Conservation (phyloP, 2,329 filamentous ascomycete species). For the Ceratocystiopsis minuta region DNA sequence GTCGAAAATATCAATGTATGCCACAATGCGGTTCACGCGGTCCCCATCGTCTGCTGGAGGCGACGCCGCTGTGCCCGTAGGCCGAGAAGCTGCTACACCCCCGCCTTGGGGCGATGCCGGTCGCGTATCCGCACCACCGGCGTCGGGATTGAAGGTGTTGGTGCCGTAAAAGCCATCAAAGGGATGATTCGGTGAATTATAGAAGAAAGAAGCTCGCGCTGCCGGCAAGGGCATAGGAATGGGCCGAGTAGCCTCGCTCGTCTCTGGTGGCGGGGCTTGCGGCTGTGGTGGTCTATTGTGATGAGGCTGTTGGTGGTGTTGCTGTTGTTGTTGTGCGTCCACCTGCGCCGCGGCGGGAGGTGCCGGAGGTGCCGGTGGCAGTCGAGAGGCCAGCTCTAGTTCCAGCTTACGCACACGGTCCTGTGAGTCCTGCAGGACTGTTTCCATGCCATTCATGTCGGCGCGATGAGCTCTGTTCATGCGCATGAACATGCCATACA, state of each 20-base stretch:
- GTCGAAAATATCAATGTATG: slow-evolving; percentile 32
- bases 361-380: slow-evolving; percentile 9
- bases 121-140: neutral
- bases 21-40: slow-evolving; percentile 23
- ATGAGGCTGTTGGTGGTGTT: too few species aligned
- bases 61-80: neutral
- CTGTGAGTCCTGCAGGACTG: slow-evolving; percentile 5
- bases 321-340: neutral
- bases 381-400: slow-evolving; percentile 1
- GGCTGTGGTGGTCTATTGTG: neutral
- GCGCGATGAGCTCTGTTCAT: slow-evolving; percentile 5
- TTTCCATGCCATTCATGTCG: slow-evolving; percentile 7
- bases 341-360: too few species aligned
- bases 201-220: neutral
- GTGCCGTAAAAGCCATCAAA: too few species aligned
- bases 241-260: too few species aligned
- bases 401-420: slow-evolving; percentile 9
- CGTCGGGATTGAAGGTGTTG: neutral
- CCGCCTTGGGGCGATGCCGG: too few species aligned
- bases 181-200: too few species aligned
- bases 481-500: slow-evolving; percentile 24
- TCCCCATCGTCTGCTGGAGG: slow-evolving; percentile 8
- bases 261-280: too few species aligned
- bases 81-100: neutral
- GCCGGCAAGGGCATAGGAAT: neutral